phyloP scores from a whole-genome alignment of 2,329 filamentous ascomycete genomes.

The Penicillium sclerotiorum region DNA sequence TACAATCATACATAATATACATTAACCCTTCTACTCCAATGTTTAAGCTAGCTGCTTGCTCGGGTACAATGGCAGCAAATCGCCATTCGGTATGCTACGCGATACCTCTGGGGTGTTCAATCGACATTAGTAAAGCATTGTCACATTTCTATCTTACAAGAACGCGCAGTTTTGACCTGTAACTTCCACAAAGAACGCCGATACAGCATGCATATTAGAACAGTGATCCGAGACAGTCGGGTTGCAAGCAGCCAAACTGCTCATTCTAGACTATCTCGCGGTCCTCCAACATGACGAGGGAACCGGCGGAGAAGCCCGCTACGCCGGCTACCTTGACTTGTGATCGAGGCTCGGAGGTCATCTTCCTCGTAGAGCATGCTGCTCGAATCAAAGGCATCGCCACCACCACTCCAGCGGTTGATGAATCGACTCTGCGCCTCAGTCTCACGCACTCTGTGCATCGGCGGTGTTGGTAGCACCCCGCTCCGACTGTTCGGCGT shows the following conservation, averaged over 20 bases:
- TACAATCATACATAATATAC: too few relatives aligned
- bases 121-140: too few relatives aligned
- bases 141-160: too few relatives aligned
- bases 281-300: conserved; percentile 43
- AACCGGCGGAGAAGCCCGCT: conserved; percentile 43
- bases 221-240: too few relatives aligned
- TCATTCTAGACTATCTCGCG: conserved; percentile 58
- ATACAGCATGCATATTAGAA: background rate
- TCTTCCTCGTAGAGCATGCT: conserved; percentile 39
- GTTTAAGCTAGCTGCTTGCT: too few relatives aligned
- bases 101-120: too few relatives aligned
- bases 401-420: conserved; percentile 39
- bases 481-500: conserved; percentile 36
- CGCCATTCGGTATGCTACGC: too few relatives aligned
- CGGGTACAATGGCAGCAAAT: too few relatives aligned
- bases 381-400: conserved; percentile 40
- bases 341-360: conserved; percentile 37
- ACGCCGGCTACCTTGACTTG: conserved; percentile 34
- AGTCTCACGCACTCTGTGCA: conserved; percentile 34
- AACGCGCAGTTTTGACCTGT: too few relatives aligned
- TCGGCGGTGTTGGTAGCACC: conserved; percentile 33
- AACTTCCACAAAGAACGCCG: too few relatives aligned
- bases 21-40: too few relatives aligned
- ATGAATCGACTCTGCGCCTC: conserved; percentile 36
- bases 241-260: too few relatives aligned